Evolutionary conservation across 2,329 filamentous ascomycete species (phyloP).

Genomic region (Ceratocystis colombiana): DNA sequence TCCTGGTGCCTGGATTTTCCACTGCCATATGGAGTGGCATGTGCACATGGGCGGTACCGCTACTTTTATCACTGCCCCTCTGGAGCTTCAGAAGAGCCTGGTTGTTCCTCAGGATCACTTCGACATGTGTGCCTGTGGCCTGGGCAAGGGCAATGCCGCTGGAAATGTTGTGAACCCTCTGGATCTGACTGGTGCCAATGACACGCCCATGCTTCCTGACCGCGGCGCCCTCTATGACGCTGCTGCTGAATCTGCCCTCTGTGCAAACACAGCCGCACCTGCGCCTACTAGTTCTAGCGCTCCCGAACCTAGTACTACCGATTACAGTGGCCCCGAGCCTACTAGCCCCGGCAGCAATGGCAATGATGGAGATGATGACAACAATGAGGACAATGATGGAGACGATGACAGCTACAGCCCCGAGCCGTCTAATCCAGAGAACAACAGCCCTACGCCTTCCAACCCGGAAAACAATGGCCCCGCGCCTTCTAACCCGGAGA

Average conservation of each 20-base stretch:
- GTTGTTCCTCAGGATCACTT: constrained; percentile 41
- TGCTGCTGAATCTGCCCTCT: constrained; percentile 5
- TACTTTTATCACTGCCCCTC: constrained; percentile 33
- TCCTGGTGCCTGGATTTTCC: constrained; percentile 40
- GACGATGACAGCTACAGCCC: background rate
- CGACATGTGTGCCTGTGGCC: constrained; percentile 33
- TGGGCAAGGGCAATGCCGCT: constrained; percentile 48
- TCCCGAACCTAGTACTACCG: background rate
- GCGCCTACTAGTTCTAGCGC: background rate
- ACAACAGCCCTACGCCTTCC: background rate
- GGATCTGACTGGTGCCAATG: constrained; percentile 36
- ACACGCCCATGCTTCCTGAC: constrained; percentile 22
- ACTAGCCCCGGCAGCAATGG: background rate
- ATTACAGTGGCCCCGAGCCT: background rate
- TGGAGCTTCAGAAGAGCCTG: constrained; percentile 41
- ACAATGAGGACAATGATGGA: too few relatives aligned
- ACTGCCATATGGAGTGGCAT: constrained; percentile 50
- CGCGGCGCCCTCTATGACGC: constrained; percentile 20
- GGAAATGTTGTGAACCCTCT: constrained; percentile 45
- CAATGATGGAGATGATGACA: too few relatives aligned
- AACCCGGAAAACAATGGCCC: background rate
- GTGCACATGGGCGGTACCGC: constrained; percentile 40
- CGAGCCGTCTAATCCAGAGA: background rate
- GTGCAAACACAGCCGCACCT: constrained; percentile 8
- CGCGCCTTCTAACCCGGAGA: background rate